A percentile compares a stretch with the other conserved stretches of the same genome.
phyloP scores from a whole-genome alignment of 768 basidiomycete species.

The Plicaturopsis crispa region DNA sequence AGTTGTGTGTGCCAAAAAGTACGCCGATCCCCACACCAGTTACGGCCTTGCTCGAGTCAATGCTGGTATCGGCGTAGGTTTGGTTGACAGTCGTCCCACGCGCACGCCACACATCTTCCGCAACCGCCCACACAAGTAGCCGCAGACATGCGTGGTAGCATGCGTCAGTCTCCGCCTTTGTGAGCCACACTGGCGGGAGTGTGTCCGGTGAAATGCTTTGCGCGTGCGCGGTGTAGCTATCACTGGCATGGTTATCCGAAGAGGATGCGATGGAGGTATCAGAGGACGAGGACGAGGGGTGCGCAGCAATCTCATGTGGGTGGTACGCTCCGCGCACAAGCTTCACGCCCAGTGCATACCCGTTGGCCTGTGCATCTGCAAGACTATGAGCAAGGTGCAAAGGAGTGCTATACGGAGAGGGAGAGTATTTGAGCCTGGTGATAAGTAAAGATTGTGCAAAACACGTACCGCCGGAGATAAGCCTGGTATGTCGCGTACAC shows the following conservation, averaged over 20 bases:
- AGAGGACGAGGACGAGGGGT: constrained; percentile 17
- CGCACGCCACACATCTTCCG: constrained; percentile 34
- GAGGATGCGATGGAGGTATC: too few species aligned
- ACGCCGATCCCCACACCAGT: constrained; percentile 39
- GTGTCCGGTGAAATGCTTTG: constrained; percentile 50
- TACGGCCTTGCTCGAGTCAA: constrained; percentile 3
- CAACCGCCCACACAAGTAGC: constrained; percentile 48
- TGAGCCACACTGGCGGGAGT: constrained; percentile 59
- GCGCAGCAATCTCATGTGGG: constrained; percentile 57
- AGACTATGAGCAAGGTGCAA: constrained; percentile 60
- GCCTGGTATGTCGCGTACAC: constrained; percentile 87
- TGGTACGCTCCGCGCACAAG: constrained; percentile 94
- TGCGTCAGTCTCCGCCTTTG: constrained; percentile 65
- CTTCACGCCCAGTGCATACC: constrained; percentile 81
- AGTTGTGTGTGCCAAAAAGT: constrained; percentile 86
- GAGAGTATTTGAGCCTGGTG: not conserved
- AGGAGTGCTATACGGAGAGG: constrained; percentile 42
- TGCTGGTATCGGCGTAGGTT: too few species aligned
- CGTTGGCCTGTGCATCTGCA: constrained; percentile 51
- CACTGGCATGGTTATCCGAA: too few species aligned
- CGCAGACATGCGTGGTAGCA: constrained; percentile 61
- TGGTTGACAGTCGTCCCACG: too few species aligned
- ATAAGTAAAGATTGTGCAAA: not conserved
- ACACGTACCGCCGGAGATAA: constrained; percentile 63
- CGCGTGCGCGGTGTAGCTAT: not conserved